Conservation (phyloP, 345 rosid genomes). For the Salix viminalis region DNA sequence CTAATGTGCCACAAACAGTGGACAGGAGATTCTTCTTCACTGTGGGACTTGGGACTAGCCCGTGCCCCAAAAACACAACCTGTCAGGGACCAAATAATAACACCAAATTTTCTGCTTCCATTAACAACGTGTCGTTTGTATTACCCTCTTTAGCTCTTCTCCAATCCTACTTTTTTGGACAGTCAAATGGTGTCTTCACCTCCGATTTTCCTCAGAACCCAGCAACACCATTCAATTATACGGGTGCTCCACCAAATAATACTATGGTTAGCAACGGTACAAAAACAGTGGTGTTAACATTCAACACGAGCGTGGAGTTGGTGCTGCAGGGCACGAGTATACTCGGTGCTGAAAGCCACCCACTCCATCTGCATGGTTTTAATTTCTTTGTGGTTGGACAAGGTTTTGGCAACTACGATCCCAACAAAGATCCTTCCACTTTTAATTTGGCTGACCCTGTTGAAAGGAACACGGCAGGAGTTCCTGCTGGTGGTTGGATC, state of each 20-base stretch:
- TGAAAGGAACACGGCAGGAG: slow-evolving; percentile 20
- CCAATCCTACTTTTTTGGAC: slow-evolving; percentile 20
- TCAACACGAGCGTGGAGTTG: slow-evolving; percentile 27
- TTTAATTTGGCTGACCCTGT: slow-evolving; percentile 21
- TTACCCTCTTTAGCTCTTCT: slow-evolving; percentile 20
- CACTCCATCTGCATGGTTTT: slow-evolving; percentile 24
- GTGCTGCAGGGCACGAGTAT: slow-evolving; percentile 26
- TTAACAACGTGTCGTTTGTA: slow-evolving; percentile 20
- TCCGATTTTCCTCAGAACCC: slow-evolving; percentile 30
- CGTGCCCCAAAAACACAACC: slow-evolving; percentile 21
- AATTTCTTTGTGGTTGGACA: slow-evolving; percentile 28
- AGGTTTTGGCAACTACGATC: slow-evolving; percentile 26
- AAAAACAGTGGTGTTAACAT: slow-evolving; percentile 1
- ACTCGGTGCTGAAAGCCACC: slow-evolving; percentile 27
- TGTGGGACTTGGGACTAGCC: slow-evolving; percentile 21
- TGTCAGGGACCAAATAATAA: slow-evolving; percentile 27
- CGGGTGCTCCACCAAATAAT: slow-evolving; percentile 23
- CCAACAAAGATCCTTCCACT: slow-evolving; percentile 17
- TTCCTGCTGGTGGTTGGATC: slow-evolving; percentile 31
- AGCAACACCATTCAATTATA: slow-evolving; percentile 12
- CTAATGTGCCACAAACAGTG: slow-evolving; percentile 21
- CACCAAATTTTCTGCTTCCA: slow-evolving; percentile 24
- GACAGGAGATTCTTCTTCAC: slow-evolving; percentile 23
- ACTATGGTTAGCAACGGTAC: slow-evolving; percentile 21
- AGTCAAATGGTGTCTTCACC: slow-evolving; percentile 19